phyloP scores from a whole-genome alignment of 805 yeast genomes.

The Zygotorulaspora danielsina region DNA sequence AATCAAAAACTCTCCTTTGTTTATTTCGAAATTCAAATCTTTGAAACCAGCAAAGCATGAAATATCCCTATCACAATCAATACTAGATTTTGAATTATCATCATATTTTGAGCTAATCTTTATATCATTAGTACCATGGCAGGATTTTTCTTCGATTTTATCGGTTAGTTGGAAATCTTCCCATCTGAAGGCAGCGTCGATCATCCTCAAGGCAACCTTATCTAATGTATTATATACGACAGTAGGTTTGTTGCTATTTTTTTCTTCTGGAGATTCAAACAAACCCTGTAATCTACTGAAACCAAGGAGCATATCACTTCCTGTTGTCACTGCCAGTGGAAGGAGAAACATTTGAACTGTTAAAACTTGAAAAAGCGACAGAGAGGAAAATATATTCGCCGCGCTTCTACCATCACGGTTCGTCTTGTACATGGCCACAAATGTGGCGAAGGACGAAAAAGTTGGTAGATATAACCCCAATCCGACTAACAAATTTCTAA shows the following conservation, averaged over 20 bases:
- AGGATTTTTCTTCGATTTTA: constrained; percentile 30
- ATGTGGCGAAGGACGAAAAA: constrained; percentile 65
- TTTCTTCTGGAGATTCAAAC: constrained; percentile 44
- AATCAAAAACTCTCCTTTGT: constrained; percentile 63
- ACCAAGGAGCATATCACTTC: constrained; percentile 64
- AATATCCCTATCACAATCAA: constrained; percentile 10
- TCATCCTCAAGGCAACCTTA: constrained; percentile 45
- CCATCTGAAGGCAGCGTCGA: constrained; percentile 65
- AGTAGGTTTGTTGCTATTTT: too few species aligned
- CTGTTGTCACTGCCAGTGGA: constrained; percentile 65
- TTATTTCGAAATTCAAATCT: constrained; percentile 50
- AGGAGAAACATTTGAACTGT: constrained; percentile 60
- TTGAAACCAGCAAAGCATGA: constrained; percentile 42
- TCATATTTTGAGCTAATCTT: constrained; percentile 23
- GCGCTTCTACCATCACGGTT: constrained; percentile 43
- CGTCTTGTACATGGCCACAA: constrained; percentile 45
- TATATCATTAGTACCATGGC: too few species aligned
- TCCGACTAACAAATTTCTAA: constrained; percentile 61
- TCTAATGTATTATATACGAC: constrained; percentile 22
- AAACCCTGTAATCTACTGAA: constrained; percentile 52
- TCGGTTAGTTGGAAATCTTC: constrained; percentile 42
- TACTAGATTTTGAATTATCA: constrained; percentile 8
- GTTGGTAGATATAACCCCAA: constrained; percentile 63
- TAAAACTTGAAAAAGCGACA: constrained; percentile 61
- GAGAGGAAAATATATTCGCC: constrained; percentile 64